Percentiles rank a stretch among this genome's conserved stretches.
Conservation (phyloP, 2,329 filamentous ascomycete genomes). For the Didymella pomorum region DNA sequence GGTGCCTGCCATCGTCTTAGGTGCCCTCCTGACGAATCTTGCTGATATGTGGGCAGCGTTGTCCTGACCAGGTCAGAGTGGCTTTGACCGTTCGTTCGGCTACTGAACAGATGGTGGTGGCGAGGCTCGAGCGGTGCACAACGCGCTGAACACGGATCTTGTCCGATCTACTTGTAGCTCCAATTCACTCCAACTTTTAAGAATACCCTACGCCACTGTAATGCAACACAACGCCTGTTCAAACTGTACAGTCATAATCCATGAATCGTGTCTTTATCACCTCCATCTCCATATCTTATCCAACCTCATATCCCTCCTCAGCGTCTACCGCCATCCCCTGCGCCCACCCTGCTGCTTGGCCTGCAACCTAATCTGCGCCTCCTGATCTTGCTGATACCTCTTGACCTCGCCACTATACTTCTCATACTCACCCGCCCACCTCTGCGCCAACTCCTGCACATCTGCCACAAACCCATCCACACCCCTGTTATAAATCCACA, state of each 20-base stretch:
- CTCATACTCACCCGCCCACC: slow-evolving; percentile 52
- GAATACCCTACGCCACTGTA: slow-evolving; percentile 1
- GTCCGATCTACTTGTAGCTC: neutral
- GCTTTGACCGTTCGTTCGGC: neutral
- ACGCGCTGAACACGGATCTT: neutral
- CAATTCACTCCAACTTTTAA: neutral
- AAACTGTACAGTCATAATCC: slow-evolving; percentile 15
- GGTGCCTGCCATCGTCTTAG: too few relatives aligned
- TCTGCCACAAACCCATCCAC: slow-evolving; percentile 71
- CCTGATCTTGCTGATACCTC: slow-evolving; percentile 34
- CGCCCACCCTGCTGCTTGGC: slow-evolving; percentile 26
- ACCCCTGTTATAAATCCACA: slow-evolving; percentile 69
- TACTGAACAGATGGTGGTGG: neutral
- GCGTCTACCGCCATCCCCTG: slow-evolving; percentile 14
- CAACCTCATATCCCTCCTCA: neutral
- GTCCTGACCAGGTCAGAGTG: neutral
- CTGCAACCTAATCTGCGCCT: slow-evolving; percentile 37
- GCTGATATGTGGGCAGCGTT: neutral
- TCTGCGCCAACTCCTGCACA: slow-evolving; percentile 48
- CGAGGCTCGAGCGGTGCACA: neutral
- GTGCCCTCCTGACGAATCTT: neutral
- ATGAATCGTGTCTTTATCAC: slow-evolving; percentile 5
- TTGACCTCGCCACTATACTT: slow-evolving; percentile 45
- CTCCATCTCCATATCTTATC: neutral
- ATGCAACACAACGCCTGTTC: slow-evolving; percentile 12